Conservation (phyloP, 129 eudicot genomes). For the Flaveria linearis region DNA sequence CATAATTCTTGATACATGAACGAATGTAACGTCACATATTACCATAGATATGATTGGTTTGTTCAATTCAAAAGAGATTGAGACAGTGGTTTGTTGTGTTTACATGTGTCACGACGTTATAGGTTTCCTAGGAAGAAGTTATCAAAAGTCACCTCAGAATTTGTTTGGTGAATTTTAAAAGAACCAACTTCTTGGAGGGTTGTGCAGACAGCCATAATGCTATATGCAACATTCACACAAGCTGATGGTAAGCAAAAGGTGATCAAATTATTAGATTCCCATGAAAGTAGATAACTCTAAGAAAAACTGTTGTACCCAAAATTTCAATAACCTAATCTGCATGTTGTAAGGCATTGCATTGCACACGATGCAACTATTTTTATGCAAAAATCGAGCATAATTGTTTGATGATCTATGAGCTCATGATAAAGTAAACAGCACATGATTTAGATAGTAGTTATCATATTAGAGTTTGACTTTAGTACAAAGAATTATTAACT, state of each 20-base stretch:
- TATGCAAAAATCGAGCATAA: neutral
- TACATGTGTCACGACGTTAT: slow-evolving; percentile 14
- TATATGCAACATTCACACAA: slow-evolving; percentile 13
- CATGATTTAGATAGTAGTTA: neutral
- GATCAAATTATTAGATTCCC: slow-evolving; percentile 17
- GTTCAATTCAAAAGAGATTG: neutral
- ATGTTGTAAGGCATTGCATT: neutral
- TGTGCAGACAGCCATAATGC: slow-evolving; percentile 27
- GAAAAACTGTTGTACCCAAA: neutral
- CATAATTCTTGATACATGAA: too few relatives aligned
- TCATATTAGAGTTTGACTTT: neutral
- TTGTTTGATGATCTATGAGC: neutral
- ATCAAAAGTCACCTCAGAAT: slow-evolving; percentile 10
- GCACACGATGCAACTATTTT: neutral
- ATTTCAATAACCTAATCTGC: neutral
- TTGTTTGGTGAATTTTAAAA: slow-evolving; percentile 27
- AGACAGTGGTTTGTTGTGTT: neutral
- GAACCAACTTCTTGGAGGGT: slow-evolving; percentile 26
- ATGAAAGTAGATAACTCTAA: neutral
- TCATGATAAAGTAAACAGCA: neutral
- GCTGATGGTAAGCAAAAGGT: slow-evolving; percentile 19
- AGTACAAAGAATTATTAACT: neutral
- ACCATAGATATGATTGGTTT: neutral
- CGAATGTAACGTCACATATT: neutral
- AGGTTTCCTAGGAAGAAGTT: slow-evolving; percentile 9